Conservation (phyloP, 2,329 filamentous ascomycete genomes). For the Taxawa tesnikishii region DNA sequence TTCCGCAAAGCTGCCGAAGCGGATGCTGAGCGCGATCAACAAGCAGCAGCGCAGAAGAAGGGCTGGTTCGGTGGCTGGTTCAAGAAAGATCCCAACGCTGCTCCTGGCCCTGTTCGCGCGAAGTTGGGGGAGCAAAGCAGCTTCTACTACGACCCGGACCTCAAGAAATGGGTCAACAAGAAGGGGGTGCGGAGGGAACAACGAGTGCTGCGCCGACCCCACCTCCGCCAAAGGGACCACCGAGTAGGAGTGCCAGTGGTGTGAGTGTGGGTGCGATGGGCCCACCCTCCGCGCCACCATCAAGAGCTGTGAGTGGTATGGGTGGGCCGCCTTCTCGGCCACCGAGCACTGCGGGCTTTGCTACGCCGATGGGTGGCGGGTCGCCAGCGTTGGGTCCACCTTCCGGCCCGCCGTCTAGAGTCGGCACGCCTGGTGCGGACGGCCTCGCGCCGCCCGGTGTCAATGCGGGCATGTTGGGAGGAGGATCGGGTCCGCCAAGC, state of each 20-base stretch:
- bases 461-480: constrained; percentile 20
- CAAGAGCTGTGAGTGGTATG: constrained; percentile 8
- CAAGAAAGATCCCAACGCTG: constrained; percentile 52
- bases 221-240: constrained; percentile 58
- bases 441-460: constrained; percentile 4
- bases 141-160: constrained; percentile 89
- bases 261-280: constrained; percentile 43
- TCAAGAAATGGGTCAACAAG: constrained; percentile 98
- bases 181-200: constrained; percentile 55
- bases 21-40: constrained; percentile 51
- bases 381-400: constrained; percentile 7
- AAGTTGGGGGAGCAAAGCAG: constrained; percentile 89
- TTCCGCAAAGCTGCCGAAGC: constrained; percentile 72
- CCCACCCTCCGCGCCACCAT: constrained; percentile 26
- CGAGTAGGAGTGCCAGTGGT: constrained; percentile 33
- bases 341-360: constrained; percentile 9
- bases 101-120: constrained; percentile 63
- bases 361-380: constrained; percentile 2
- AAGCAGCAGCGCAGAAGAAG: constrained; percentile 39
- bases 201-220: constrained; percentile 51
- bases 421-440: constrained; percentile 15
- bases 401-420: constrained; percentile 17
- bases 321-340: constrained; percentile 11
- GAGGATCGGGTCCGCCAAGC: constrained; percentile 22
- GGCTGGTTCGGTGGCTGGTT: constrained; percentile 84